Percentiles rank a stretch among this genome's conserved stretches.
These are phyloP conservation scores for Phylloboletellus chloephorus DNA, from an alignment of 1,284 basidiomycete genomes.

Conservation along the genomic window DNA sequence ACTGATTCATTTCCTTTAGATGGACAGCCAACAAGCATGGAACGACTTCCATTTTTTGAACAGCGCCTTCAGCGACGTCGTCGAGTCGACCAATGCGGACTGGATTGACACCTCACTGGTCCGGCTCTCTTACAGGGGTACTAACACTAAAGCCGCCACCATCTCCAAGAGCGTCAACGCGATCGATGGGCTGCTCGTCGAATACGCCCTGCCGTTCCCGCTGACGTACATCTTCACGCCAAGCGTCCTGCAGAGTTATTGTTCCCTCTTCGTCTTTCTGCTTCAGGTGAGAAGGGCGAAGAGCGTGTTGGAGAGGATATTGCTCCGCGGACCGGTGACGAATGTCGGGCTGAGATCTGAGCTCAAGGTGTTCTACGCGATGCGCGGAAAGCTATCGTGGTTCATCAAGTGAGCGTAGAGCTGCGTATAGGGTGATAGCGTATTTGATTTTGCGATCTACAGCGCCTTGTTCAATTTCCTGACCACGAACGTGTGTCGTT, in stretches of 20 bases:
- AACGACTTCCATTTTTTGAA: conserved; percentile 82
- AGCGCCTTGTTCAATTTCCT: conserved; percentile 73
- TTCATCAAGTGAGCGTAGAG: conserved; percentile 65
- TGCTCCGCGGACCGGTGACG: conserved; percentile 47
- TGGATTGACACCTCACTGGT: conserved; percentile 65
- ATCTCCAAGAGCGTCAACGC: conserved; percentile 51
- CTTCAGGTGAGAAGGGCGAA: conserved; percentile 74
- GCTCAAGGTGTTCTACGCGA: conserved; percentile 64
- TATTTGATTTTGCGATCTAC: conserved; percentile 13
- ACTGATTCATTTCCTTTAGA: conserved; percentile 39
- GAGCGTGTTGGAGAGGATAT: conserved; percentile 59
- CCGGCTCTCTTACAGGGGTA: conserved; percentile 61
- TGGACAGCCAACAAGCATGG: conserved; percentile 68
- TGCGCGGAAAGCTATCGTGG: conserved; percentile 75
- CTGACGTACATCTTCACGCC: conserved; percentile 74
- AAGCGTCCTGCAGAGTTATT: conserved; percentile 53
- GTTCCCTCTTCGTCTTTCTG: conserved; percentile 71
- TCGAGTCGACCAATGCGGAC: conserved; percentile 45
- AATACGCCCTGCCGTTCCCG: conserved; percentile 79
- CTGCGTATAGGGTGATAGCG: neutral
- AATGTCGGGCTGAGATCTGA: conserved; percentile 37
- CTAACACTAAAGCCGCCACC: conserved; percentile 37
- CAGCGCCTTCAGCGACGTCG: conserved; percentile 65
- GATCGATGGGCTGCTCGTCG: conserved; percentile 62
- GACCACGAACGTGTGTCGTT: conserved; percentile 56